Evolutionary conservation across 352 stramenopile genomes (phyloP).

Genomic region (Phytophthora megakarya): DNA sequence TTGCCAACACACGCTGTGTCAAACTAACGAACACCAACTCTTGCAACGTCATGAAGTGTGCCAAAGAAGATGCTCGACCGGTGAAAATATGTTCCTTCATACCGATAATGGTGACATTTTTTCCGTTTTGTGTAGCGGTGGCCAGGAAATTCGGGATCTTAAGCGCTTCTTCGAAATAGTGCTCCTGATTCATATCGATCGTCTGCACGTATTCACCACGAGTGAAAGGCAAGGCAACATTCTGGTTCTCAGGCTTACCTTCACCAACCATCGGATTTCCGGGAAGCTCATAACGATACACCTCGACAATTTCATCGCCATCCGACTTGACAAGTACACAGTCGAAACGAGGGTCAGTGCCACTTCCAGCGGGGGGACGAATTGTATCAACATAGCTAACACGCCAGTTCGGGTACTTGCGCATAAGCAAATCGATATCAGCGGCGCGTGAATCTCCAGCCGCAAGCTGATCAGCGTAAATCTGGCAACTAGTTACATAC

Average conservation of each 20-base stretch:
- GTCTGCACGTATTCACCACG: conserved; percentile 87
- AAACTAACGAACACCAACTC: conserved; percentile 90
- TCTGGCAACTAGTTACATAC: conserved; percentile 91
- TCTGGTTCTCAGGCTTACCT: conserved; percentile 90
- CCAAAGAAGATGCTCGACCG: conserved; percentile 78
- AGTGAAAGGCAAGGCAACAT: conserved; percentile 85
- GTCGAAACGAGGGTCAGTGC: conserved; percentile 72
- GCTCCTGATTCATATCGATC: conserved; percentile 93
- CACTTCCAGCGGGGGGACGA: conserved; percentile 65
- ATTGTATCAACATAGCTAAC: conserved; percentile 91
- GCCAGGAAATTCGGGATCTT: conserved; percentile 90
- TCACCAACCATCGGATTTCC: conserved; percentile 84
- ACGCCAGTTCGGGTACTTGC: conserved; percentile 94
- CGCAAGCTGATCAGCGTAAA: conserved; percentile 85
- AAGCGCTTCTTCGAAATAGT: conserved; percentile 89
- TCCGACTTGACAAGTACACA: conserved; percentile 86
- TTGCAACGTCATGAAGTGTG: conserved; percentile 89
- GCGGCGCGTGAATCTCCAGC: conserved; percentile 77
- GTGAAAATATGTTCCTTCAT: conserved; percentile 93
- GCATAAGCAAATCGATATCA: conserved; percentile 98
- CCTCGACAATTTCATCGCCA: conserved; percentile 85
- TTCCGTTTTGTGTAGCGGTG: conserved; percentile 64
- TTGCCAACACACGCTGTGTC: conserved; percentile 81
- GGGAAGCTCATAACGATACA: conserved; percentile 87
- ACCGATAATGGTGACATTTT: conserved; percentile 84